These are phyloP conservation scores for Diaporthe citri DNA, from an alignment of 2,329 filamentous ascomycete species.

Conservation along the genomic window DNA sequence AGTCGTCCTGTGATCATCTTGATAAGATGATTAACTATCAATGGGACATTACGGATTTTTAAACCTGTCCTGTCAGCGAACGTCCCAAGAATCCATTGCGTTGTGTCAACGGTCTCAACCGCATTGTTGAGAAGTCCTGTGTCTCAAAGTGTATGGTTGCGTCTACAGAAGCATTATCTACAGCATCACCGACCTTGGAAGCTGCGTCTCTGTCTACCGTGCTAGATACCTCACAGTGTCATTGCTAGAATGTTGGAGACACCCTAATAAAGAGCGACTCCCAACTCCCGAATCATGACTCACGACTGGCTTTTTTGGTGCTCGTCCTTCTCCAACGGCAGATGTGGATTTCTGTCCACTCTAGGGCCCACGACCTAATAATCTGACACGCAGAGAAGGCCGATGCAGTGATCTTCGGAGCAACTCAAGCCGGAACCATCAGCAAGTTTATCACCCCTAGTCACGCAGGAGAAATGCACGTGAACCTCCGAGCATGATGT, in stretches of 20 bases:
- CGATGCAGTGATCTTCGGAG: neutral
- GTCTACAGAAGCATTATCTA: neutral
- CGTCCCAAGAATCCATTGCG: neutral
- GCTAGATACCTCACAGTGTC: neutral
- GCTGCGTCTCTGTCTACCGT: neutral
- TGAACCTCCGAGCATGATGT: neutral
- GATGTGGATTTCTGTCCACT: neutral
- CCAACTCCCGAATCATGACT: slow-evolving; percentile 1
- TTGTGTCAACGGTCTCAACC: neutral
- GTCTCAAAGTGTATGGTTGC: no score
- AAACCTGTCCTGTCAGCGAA: neutral
- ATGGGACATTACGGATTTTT: neutral
- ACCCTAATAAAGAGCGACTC: neutral
- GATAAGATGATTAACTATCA: neutral
- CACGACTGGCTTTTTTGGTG: neutral
- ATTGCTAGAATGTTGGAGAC: neutral
- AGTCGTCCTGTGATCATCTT: neutral
- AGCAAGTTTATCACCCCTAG: no score
- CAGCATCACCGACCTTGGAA: no score
- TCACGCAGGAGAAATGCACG: neutral
- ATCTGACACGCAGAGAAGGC: neutral
- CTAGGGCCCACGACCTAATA: neutral
- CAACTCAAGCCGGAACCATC: neutral
- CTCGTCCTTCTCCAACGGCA: slow-evolving; percentile 13
- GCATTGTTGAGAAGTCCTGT: neutral